Evolutionary conservation across 352 stramenopile genomes (phyloP).

Genomic region (Phytophthora foliorum): DNA sequence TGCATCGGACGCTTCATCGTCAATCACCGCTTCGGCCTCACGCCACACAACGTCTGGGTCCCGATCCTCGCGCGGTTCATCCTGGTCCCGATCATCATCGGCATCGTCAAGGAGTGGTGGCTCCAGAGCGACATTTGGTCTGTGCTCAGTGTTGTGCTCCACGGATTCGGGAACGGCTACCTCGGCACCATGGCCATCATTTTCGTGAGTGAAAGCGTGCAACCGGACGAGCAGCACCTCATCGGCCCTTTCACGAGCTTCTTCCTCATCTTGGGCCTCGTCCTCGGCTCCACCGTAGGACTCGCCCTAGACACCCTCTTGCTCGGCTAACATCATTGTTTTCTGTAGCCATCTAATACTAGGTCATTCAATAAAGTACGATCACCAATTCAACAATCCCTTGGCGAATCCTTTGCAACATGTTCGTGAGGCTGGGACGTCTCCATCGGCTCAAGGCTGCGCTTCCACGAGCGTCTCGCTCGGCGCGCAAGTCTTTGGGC

Average conservation of each 20-base stretch:
- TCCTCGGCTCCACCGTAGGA: slow-evolving; percentile 69
- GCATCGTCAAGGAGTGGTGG: slow-evolving; percentile 67
- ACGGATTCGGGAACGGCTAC: slow-evolving; percentile 81
- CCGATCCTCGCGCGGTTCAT: slow-evolving; percentile 56
- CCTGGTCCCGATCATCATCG: slow-evolving; percentile 69
- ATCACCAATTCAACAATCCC: not conserved
- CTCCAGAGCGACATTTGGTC: slow-evolving; percentile 76
- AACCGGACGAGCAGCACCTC: slow-evolving; percentile 65
- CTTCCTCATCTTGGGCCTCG: slow-evolving; percentile 83
- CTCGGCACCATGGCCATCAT: slow-evolving; percentile 79
- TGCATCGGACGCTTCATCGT: slow-evolving; percentile 76
- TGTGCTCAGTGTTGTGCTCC: slow-evolving; percentile 65
- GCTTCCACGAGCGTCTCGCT: not conserved
- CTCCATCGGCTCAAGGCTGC: not conserved
- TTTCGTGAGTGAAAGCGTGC: slow-evolving; percentile 81
- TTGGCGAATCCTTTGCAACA: not conserved
- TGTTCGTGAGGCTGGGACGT: slow-evolving; percentile 37
- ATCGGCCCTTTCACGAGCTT: slow-evolving; percentile 84
- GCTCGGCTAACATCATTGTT: slow-evolving; percentile 46
- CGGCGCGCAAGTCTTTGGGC: not conserved
- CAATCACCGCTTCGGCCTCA: slow-evolving; percentile 63
- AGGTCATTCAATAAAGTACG: not conserved
- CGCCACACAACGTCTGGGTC: slow-evolving; percentile 68
- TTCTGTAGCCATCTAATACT: not conserved
- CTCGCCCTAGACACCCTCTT: slow-evolving; percentile 71